Conservation (phyloP, 2,329 filamentous ascomycete genomes). For the Colletotrichum melonis region DNA sequence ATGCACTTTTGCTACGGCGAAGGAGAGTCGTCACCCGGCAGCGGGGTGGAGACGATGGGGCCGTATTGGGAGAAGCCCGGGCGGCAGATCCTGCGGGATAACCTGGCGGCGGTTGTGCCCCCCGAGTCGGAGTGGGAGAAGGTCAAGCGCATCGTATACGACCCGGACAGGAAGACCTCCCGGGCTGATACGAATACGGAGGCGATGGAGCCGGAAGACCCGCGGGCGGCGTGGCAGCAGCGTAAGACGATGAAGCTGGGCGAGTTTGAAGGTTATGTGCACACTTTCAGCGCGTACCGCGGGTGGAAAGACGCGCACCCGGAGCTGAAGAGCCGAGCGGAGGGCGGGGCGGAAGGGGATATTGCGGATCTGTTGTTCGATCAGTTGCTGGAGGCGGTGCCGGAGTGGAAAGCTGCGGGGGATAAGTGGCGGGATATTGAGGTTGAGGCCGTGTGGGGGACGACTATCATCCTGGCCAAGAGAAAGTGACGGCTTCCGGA, state of each 20-base stretch:
- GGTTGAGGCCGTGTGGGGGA: constrained; percentile 71
- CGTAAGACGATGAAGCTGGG: constrained; percentile 64
- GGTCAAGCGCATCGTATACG: constrained; percentile 65
- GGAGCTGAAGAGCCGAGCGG: constrained; percentile 57
- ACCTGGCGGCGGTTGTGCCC: constrained; percentile 62
- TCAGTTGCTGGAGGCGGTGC: constrained; percentile 64
- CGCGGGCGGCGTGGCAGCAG: constrained; percentile 62
- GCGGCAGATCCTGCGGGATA: constrained; percentile 62
- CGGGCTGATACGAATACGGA: constrained; percentile 41
- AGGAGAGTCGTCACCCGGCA: constrained; percentile 54
- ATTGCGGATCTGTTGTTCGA: constrained; percentile 73
- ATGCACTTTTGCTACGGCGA: constrained; percentile 66
- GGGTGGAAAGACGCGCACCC: constrained; percentile 69
- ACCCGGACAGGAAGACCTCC: constrained; percentile 59
- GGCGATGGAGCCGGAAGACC: not conserved
- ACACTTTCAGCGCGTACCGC: constrained; percentile 70
- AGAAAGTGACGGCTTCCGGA: constrained; percentile 43
- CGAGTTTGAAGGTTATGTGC: constrained; percentile 69
- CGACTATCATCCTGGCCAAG: constrained; percentile 67
- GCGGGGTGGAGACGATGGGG: constrained; percentile 62
- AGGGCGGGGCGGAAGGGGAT: constrained; percentile 67
- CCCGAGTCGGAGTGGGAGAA: constrained; percentile 63
- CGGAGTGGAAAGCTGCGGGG: constrained; percentile 60
- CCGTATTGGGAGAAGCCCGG: constrained; percentile 72
- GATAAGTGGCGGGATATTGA: constrained; percentile 64